A percentile compares a stretch with the other conserved stretches of the same genome.
phyloP scores from a whole-genome alignment of 768 basidiomycete genomes.

The Pleurotus pulmonarius region DNA sequence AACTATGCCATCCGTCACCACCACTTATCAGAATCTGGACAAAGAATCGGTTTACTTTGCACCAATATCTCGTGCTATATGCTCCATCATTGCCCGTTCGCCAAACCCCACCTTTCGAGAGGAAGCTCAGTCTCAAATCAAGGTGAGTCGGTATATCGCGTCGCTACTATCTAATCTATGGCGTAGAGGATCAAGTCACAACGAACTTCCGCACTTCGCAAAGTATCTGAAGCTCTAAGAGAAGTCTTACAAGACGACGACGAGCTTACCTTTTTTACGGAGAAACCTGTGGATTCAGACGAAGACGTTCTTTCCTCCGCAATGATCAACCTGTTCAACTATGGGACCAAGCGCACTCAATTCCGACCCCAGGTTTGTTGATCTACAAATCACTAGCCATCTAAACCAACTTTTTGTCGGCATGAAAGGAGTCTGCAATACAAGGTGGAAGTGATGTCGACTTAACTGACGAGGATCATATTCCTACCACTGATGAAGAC shows the following conservation, averaged over 20 bases:
- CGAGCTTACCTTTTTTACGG: conserved; percentile 1
- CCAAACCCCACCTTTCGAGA: conserved; percentile 41
- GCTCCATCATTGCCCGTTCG: conserved; percentile 51
- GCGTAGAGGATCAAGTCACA: conserved; percentile 24
- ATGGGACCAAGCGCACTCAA: conserved; percentile 31
- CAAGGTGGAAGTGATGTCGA: background rate
- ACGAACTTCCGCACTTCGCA: conserved; percentile 19
- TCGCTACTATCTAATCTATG: background rate
- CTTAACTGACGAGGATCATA: background rate
- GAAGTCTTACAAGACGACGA: conserved; percentile 17
- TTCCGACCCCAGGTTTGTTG: conserved; percentile 2
- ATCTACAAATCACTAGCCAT: background rate
- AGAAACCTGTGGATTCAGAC: conserved; percentile 19
- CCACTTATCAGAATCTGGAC: conserved; percentile 47
- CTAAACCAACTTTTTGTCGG: background rate
- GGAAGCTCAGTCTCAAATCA: conserved; percentile 38
- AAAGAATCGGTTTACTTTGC: conserved; percentile 45
- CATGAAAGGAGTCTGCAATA: background rate
- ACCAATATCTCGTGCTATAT: conserved; percentile 47
- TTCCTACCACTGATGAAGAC: background rate
- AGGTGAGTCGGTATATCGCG: conserved; percentile 31
- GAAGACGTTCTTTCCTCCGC: conserved; percentile 35
- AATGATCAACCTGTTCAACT: conserved; percentile 41
- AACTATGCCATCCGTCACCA: too few relatives aligned
- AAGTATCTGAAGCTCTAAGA: conserved; percentile 24